These are phyloP conservation scores for Aspergillus fumigatus DNA, from an alignment of 2,329 filamentous ascomycete species.

Conservation along the genomic window DNA sequence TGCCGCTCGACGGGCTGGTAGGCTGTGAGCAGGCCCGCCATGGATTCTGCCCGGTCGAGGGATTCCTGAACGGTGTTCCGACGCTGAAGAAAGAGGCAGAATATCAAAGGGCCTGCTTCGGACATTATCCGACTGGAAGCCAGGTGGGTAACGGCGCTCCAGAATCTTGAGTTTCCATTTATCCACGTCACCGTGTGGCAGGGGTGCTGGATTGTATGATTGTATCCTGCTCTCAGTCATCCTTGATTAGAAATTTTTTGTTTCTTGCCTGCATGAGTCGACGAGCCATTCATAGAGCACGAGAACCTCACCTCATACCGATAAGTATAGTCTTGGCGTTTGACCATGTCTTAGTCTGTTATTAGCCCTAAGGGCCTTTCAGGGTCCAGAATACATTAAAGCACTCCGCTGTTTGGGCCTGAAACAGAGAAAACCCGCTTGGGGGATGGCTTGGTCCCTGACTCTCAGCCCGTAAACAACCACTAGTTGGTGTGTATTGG, in stretches of 20 bases:
- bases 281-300: not conserved
- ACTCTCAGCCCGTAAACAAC: not conserved
- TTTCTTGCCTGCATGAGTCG: too few species aligned
- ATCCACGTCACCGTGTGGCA: not conserved
- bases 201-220: not conserved
- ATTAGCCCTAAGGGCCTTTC: not conserved
- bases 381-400: not conserved
- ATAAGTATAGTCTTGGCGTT: not conserved
- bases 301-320: not conserved
- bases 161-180: not conserved
- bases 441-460: not conserved
- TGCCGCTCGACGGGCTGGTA: conserved; percentile 25
- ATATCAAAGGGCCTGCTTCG: conserved; percentile 4
- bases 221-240: too few species aligned
- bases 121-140: not conserved
- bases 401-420: too few species aligned
- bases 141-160: not conserved
- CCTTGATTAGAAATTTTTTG: too few species aligned
- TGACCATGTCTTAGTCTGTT: not conserved
- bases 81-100: not conserved
- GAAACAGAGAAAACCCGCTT: too few species aligned
- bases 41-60: conserved; percentile 1
- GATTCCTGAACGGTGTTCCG: not conserved
- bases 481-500: not conserved
- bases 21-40: conserved; percentile 1